These are phyloP conservation scores for Coelastrella sp. DNA, from an alignment of 139 green algal species.

Conservation along the genomic window DNA sequence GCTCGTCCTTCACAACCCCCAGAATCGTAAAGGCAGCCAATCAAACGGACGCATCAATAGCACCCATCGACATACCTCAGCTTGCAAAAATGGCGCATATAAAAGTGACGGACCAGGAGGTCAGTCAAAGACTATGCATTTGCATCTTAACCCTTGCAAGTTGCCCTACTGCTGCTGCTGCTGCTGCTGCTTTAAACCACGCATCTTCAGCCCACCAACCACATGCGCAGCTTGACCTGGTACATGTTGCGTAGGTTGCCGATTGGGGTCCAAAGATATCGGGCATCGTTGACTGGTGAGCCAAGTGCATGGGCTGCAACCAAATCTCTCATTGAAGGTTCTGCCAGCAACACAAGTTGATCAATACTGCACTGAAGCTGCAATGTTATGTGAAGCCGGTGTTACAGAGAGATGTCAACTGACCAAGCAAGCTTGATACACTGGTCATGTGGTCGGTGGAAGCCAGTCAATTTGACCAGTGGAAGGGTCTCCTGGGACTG, in stretches of 20 bases:
- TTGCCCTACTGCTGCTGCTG: not conserved
- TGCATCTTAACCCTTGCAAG: not conserved
- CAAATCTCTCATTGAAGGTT: too few species aligned
- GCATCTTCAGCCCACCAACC: not conserved
- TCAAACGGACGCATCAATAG: not conserved
- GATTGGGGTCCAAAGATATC: slow-evolving; percentile 79
- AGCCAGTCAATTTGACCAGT: too few species aligned
- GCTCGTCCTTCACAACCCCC: not conserved
- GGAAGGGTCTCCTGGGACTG: not conserved
- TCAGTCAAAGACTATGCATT: slow-evolving; percentile 13
- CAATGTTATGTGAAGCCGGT: too few species aligned
- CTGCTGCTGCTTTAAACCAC: not conserved
- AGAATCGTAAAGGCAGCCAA: not conserved
- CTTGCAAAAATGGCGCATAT: slow-evolving; percentile 76
- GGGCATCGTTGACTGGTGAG: slow-evolving; percentile 80
- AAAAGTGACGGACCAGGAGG: slow-evolving; percentile 70
- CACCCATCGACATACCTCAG: slow-evolving; percentile 65
- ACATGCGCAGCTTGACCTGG: too few species aligned
- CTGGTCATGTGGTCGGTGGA: too few species aligned
- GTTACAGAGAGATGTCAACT: too few species aligned
- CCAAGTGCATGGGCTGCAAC: too few species aligned
- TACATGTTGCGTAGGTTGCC: slow-evolving; percentile 70
- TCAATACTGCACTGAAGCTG: too few species aligned
- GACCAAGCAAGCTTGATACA: too few species aligned
- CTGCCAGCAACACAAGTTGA: too few species aligned